Conservation (phyloP, 1,284 basidiomycete species). For the Cryptococcus sp. region DNA sequence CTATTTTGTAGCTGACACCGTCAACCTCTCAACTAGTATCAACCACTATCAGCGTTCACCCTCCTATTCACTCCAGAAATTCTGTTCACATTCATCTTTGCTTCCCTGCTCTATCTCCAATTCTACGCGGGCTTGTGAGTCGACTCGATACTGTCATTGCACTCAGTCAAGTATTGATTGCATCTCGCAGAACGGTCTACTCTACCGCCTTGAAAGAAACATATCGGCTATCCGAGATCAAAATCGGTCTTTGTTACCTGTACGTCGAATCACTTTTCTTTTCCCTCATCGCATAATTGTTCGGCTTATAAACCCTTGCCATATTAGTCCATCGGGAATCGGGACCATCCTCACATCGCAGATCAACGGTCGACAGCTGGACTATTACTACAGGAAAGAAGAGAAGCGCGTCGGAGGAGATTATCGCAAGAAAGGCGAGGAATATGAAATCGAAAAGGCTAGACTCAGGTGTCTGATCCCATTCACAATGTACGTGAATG, state of each 20-base stretch:
- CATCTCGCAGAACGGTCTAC: slow-evolving; percentile 36
- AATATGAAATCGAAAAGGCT: slow-evolving; percentile 44
- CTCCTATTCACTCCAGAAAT: slow-evolving; percentile 50
- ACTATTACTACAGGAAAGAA: slow-evolving; percentile 45
- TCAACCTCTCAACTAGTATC: slow-evolving; percentile 29
- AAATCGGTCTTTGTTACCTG: slow-evolving; percentile 54
- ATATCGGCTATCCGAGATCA: slow-evolving; percentile 46
- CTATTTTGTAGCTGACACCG: background rate
- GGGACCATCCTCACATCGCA: slow-evolving; percentile 41
- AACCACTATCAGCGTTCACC: slow-evolving; percentile 44
- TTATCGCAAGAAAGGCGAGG: slow-evolving; percentile 36
- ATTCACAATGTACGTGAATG: slow-evolving; percentile 29
- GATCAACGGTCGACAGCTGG: slow-evolving; percentile 46
- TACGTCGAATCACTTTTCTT: slow-evolving; percentile 17
- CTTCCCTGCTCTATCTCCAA: slow-evolving; percentile 47
- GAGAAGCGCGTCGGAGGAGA: slow-evolving; percentile 46
- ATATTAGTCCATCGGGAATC: slow-evolving; percentile 41
- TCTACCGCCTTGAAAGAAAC: slow-evolving; percentile 46
- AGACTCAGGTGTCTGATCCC: slow-evolving; percentile 39
- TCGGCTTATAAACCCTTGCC: background rate
- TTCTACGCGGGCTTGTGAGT: slow-evolving; percentile 50
- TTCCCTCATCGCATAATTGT: background rate
- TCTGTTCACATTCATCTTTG: slow-evolving; percentile 39
- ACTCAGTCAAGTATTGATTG: background rate
- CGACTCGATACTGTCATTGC: background rate